Base-by-base conservation (phyloP, 495 filamentous ascomycete genomes). In the Talaromyces borbonicus region DNA sequence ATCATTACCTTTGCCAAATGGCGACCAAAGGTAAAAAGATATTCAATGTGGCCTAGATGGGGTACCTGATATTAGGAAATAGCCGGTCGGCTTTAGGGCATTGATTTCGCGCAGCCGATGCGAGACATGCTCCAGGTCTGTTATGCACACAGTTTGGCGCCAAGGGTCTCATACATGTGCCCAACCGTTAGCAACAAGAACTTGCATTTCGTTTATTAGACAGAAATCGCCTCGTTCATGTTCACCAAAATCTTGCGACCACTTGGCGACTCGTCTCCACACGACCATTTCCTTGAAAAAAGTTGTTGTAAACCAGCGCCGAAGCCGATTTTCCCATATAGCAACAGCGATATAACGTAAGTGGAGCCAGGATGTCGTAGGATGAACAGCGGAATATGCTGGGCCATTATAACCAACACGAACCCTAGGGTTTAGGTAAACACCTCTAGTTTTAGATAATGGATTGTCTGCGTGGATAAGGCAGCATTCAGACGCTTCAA, bases 401-500 rank as follows among this genome's bases (percentile, higher is more conserved):
- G 61, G 54, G 1, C 61, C 55, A 25, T 67, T 79, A 54, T 89
- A 90, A 5, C 75, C 83, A 2, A 93, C 87, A 1, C 85, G 74
- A 6, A 92, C 85, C 20, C 76, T 69, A 4, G 87, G 86, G 56
- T 93, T 92, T 25, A 93, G 54, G 58, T 73, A 93, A 2, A 89
- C 78, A 8, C 86, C 86, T 31, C 73, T 66, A 20, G 64, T 54
- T 1, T 49, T 43, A 1, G 71, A 67, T 11, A 74, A 47, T 0
- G 64, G 66, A 53, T 89, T 90, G 53, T 90, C 87, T 2, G 75
- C 77, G 55, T 90, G 87, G 20, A 90, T 83, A 9, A 90, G 72
- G 59, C 87, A 93, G 63, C 86, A 90, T 58, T 93, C 87, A 4
- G 79, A 85, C 22, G 71, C 87, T 55, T 90, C 87, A 35, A 93